Evolutionary conservation across 495 filamentous ascomycete species (phyloP).

Genomic region (Penicillium manginii): DNA sequence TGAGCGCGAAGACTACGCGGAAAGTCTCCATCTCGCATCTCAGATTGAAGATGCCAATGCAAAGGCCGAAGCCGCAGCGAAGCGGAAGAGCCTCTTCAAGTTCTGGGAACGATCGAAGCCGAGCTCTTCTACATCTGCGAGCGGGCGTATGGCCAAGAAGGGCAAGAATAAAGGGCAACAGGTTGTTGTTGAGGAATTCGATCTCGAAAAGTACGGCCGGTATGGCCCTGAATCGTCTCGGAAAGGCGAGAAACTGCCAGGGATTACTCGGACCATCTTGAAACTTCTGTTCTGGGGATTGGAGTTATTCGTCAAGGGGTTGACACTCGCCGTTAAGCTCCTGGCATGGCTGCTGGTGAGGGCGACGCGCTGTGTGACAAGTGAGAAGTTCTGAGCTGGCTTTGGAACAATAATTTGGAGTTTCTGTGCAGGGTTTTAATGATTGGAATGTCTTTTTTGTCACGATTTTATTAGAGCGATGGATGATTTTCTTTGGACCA

Average conservation of each 20-base stretch:
- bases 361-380: conserved; percentile 42
- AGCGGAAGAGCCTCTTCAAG: conserved; percentile 25
- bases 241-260: conserved; percentile 44
- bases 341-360: conserved; percentile 47
- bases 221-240: conserved; percentile 39
- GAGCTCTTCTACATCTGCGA: neutral
- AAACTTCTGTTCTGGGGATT: conserved; percentile 44
- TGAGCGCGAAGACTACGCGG: conserved; percentile 44
- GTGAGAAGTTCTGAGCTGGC: conserved; percentile 42
- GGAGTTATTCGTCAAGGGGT: conserved; percentile 37
- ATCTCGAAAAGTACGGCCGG: conserved; percentile 50
- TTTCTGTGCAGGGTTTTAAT: neutral
- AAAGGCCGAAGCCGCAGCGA: conserved; percentile 8
- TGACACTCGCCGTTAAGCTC: conserved; percentile 42
- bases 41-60: conserved; percentile 32
- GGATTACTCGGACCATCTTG: conserved; percentile 37
- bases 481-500: neutral
- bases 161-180: conserved; percentile 28
- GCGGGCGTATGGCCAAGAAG: conserved; percentile 21
- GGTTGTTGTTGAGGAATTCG: conserved; percentile 47
- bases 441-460: neutral
- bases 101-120: conserved; percentile 25
- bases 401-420: conserved; percentile 5
- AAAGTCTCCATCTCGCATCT: conserved; percentile 38
- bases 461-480: conserved; percentile 3